A percentile compares a stretch with the other conserved stretches of the same genome.
Evolutionary conservation across 192 early-diverging fungal genomes (phyloP).

Genomic region (Paraglomus brasilianum): DNA sequence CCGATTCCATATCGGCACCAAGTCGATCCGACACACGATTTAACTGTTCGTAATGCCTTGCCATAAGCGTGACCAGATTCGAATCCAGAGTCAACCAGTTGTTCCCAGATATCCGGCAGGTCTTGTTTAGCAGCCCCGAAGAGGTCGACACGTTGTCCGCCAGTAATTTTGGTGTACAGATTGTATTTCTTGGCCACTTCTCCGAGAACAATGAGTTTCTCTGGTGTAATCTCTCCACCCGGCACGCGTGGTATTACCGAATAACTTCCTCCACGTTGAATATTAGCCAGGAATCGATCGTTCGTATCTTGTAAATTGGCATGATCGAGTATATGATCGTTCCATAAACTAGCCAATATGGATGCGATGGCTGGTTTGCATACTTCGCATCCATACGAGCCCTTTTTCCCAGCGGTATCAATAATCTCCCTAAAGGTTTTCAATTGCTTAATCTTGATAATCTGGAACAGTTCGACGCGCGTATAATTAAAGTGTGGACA

Average conservation of each 20-base stretch:
- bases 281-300: constrained; percentile 67
- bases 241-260: constrained; percentile 64
- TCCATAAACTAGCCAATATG: constrained; percentile 62
- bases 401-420: constrained; percentile 39
- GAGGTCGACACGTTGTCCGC: constrained; percentile 67
- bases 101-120: constrained; percentile 65
- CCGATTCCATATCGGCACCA: constrained; percentile 70
- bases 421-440: constrained; percentile 55
- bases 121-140: constrained; percentile 70
- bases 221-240: constrained; percentile 68
- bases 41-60: constrained; percentile 67
- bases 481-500: constrained; percentile 64
- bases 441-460: constrained; percentile 56
- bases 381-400: constrained; percentile 53
- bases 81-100: constrained; percentile 59
- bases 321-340: constrained; percentile 62
- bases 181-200: constrained; percentile 62
- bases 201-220: constrained; percentile 59
- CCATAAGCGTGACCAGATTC: constrained; percentile 72
- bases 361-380: constrained; percentile 66
- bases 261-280: constrained; percentile 67
- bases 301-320: constrained; percentile 63
- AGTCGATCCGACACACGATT: constrained; percentile 63
- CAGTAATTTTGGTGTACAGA: constrained; percentile 69
- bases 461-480: constrained; percentile 60